Evolutionary conservation across 2,329 filamentous ascomycete genomes (phyloP).

Genomic region (Esteya vermicola): DNA sequence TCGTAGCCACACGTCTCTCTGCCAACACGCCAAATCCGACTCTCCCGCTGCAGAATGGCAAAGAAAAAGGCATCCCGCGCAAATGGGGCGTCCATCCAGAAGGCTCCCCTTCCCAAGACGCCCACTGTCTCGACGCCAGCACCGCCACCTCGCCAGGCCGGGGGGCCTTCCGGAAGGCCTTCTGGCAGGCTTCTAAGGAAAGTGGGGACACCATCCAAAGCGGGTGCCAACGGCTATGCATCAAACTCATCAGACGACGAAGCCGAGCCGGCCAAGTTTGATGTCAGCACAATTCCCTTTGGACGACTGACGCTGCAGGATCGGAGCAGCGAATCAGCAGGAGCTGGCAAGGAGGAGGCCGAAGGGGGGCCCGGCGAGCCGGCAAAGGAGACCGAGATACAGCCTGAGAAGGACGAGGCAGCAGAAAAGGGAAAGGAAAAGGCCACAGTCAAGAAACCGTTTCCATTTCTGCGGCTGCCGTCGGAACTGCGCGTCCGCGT

Average conservation of each 20-base stretch:
- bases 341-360: not conserved
- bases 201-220: too few relatives aligned
- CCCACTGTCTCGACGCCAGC: too few relatives aligned
- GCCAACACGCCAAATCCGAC: too few relatives aligned
- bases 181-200: too few relatives aligned
- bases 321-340: not conserved
- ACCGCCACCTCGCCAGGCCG: too few relatives aligned
- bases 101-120: too few relatives aligned
- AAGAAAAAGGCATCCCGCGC: too few relatives aligned
- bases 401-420: slow-evolving; percentile 2
- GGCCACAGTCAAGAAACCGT: slow-evolving; percentile 32
- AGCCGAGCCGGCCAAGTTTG: slow-evolving; percentile 18
- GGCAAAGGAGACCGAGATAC: not conserved
- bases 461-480: slow-evolving; percentile 53
- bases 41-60: too few relatives aligned
- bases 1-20: too few relatives aligned
- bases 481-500: slow-evolving; percentile 56
- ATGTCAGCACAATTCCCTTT: slow-evolving; percentile 19
- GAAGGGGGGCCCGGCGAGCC: slow-evolving; percentile 1
- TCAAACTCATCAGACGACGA: slow-evolving; percentile 22
- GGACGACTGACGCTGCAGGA: slow-evolving; percentile 28
- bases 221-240: too few relatives aligned
- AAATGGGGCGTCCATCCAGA: too few relatives aligned
- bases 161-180: too few relatives aligned
- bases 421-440: slow-evolving; percentile 2